Conservation (phyloP, 2,329 filamentous ascomycete genomes). For the Apiospora hydei region DNA sequence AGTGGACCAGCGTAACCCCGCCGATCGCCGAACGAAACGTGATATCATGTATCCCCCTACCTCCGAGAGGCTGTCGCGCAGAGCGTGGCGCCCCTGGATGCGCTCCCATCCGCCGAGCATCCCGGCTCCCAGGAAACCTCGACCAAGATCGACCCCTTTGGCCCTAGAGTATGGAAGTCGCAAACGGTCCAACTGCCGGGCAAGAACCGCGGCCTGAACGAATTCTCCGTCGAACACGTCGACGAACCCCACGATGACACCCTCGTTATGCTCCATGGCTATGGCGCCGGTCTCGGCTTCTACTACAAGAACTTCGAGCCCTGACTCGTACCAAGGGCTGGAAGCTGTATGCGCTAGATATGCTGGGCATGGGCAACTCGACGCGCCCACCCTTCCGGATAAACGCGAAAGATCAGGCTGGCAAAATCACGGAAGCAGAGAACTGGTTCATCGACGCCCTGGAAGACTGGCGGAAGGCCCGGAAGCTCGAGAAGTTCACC, state of each 20-base stretch:
- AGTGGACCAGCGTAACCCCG: conserved; percentile 89
- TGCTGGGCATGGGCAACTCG: conserved; percentile 94
- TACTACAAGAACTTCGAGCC: conserved; percentile 99
- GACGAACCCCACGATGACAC: conserved; percentile 84
- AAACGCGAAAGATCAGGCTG: conserved; percentile 79
- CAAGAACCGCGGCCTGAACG: conserved; percentile 87
- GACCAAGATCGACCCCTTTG: conserved; percentile 75
- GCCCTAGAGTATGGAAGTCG: conserved; percentile 84
- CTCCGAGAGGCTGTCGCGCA: conserved; percentile 75
- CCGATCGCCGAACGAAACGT: conserved; percentile 87
- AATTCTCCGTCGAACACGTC: conserved; percentile 87
- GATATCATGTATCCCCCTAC: conserved; percentile 85
- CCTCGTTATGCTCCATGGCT: conserved; percentile 95
- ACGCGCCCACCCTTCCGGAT: conserved; percentile 85
- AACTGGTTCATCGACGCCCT: conserved; percentile 95
- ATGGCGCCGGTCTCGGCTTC: conserved; percentile 94
- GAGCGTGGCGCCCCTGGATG: conserved; percentile 41
- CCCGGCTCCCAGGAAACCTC: conserved; percentile 52
- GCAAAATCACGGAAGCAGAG: conserved; percentile 88
- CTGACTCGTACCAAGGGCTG: conserved; percentile 81
- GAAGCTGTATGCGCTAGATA: conserved; percentile 92
- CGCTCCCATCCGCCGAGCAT: conserved; percentile 46
- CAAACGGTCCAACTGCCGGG: conserved; percentile 85
- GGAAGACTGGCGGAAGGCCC: conserved; percentile 91
- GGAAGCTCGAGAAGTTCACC: conserved; percentile 92